Percentiles rank a stretch among this genome's conserved stretches.
These are phyloP conservation scores for Chrysanthemum makinoi DNA, from an alignment of 129 eudicot genomes.

Conservation along the genomic window DNA sequence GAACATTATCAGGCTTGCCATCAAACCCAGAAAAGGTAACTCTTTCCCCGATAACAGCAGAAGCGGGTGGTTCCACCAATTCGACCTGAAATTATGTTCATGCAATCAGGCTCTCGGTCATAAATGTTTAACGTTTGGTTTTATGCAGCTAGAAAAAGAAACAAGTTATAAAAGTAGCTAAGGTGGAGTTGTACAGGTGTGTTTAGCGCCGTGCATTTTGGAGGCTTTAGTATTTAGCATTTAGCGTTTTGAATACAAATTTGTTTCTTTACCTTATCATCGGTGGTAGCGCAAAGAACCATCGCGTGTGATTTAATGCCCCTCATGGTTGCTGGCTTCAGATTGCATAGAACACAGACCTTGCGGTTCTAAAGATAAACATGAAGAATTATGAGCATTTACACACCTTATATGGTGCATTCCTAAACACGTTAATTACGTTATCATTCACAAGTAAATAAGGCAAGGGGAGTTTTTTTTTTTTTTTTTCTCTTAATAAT, in stretches of 20 bases:
- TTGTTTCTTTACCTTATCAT: constrained; percentile 55
- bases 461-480: no score
- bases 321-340: constrained; percentile 96
- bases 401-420: neutral
- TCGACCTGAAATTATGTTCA: constrained; percentile 62
- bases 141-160: neutral
- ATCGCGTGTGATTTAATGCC: constrained; percentile 96
- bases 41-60: constrained; percentile 73
- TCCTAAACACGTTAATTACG: no score
- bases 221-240: no score
- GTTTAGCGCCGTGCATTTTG: no score
- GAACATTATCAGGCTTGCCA: constrained; percentile 66
- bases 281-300: constrained; percentile 89
- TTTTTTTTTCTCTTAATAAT: no score
- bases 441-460: no score
- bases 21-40: constrained; percentile 61
- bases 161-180: neutral
- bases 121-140: neutral
- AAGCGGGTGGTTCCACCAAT: constrained; percentile 86
- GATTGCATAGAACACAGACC: constrained; percentile 95
- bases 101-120: constrained; percentile 5
- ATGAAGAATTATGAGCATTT: neutral
- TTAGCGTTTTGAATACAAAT: no score
- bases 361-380: constrained; percentile 60
- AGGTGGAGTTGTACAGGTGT: no score